Conservation (phyloP, 345 rosid species). For the Syzygium grande region DNA sequence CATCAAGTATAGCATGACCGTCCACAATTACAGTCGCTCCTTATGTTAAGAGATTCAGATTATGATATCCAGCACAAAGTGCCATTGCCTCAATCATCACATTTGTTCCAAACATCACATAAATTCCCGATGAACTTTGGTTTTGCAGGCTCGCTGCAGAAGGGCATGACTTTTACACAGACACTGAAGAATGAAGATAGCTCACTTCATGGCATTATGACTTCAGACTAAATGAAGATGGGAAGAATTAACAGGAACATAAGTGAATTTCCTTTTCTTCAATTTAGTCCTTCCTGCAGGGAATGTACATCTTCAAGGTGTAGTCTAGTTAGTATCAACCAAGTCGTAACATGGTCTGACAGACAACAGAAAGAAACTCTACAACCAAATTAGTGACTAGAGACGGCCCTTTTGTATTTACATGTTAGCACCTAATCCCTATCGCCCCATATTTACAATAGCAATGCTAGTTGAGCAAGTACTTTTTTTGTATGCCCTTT, state of each 20-base stretch:
- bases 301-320: background rate
- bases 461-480: background rate
- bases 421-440: background rate
- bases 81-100: background rate
- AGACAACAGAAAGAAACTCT: background rate
- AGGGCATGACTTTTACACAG: background rate
- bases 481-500: background rate
- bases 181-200: background rate
- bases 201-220: background rate
- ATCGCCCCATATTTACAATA: background rate
- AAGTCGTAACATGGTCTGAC: background rate
- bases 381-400: background rate
- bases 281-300: background rate
- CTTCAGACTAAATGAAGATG: background rate
- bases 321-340: background rate
- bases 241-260: background rate
- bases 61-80: background rate
- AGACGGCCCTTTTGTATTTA: background rate
- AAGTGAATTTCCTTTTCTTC: background rate
- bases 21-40: background rate
- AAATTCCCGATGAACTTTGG: background rate
- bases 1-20: background rate
- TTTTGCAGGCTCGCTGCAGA: background rate
- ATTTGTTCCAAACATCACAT: background rate
- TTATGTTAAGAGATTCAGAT: background rate